Conservation (phyloP, 139 green algal species). For the Astrephomene gubernaculifera region DNA sequence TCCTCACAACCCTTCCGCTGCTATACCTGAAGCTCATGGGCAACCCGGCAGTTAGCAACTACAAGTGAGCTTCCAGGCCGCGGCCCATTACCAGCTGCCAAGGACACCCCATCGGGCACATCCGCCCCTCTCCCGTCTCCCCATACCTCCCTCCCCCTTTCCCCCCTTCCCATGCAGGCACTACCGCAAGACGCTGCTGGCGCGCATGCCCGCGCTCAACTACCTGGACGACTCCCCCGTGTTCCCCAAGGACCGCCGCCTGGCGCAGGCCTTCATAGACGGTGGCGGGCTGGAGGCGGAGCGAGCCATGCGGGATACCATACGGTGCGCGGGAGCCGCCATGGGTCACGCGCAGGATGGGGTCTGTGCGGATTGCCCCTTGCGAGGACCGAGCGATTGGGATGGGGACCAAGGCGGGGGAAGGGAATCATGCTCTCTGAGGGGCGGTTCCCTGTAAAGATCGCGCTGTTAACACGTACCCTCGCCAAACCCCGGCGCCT, state of each 20-base stretch:
- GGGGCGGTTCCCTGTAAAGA: no score
- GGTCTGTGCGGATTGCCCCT: no score
- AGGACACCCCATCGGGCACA: not conserved
- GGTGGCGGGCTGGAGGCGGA: constrained; percentile 62
- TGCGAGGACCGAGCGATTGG: no score
- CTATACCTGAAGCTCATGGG: constrained; percentile 69
- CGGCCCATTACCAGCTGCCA: not conserved
- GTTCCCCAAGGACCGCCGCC: constrained; percentile 69
- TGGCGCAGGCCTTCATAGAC: constrained; percentile 70
- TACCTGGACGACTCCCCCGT: constrained; percentile 79
- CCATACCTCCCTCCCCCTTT: not conserved
- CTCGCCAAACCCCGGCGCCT: no score
- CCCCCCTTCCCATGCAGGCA: constrained; percentile 52
- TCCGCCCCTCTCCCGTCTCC: not conserved
- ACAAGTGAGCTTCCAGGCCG: constrained; percentile 35
- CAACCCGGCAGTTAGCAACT: constrained; percentile 70
- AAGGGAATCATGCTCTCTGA: no score
- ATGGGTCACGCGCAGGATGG: not conserved
- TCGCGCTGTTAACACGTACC: no score
- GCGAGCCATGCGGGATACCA: constrained; percentile 43
- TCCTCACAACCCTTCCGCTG: constrained; percentile 58
- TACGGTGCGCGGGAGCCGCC: not conserved
- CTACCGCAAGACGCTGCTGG: constrained; percentile 80
- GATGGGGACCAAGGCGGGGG: no score
- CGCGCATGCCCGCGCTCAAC: constrained; percentile 72